Evolutionary conservation across 169 alveolate species (phyloP), one percentile per base, ranked within the genome.

Genomic region (Eimeria sp.): DNA sequence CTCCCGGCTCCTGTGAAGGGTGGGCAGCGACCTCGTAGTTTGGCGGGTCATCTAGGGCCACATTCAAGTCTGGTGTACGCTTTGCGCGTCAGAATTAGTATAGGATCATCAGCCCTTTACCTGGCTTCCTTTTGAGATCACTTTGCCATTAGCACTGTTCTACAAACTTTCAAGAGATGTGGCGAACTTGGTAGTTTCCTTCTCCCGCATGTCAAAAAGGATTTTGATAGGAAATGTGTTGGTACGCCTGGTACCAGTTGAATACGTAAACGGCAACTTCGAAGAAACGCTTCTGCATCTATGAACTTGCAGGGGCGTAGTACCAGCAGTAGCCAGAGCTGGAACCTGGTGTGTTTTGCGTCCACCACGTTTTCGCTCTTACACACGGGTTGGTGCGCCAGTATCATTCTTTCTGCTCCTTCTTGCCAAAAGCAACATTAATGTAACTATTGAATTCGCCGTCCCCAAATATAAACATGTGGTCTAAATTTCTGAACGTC

Each of bases 391-490:
- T 5, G 6, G 11, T 65, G 43, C 43, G 43, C 75, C 43, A 1
- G 75, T 40, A 65, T n/a, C 43, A 65, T 25, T 65, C 10, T 10
- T 73, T 73, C 84, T 73, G 34, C 30, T 73, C 43, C 27, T 34
- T 34, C 43, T 73, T 73, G 72, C 94, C 63, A 84, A 75, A 92
- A 2, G 88, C 49, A n/a, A 57, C 54, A 16, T 10, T 45, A 58
- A 92, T 63, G 57, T 45, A 65, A 47, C n/a, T 57, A 67, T 92
- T 92, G 86, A 92, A 92, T 61, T 47, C 84, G 18, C 86, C 83
- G 70, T 92, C 96, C 18, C 89, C 92, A 80, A 92, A 92, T 27
- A 92, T 76, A 70, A 49, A 92, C 96, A 93, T 93, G 72, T 94
- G 96, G 83, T 94, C 96, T 18, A 84, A 54, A 54, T 94, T 94